These are phyloP conservation scores for Posidonia oceanica DNA, from an alignment of 116 monocot species.

Conservation along the genomic window DNA sequence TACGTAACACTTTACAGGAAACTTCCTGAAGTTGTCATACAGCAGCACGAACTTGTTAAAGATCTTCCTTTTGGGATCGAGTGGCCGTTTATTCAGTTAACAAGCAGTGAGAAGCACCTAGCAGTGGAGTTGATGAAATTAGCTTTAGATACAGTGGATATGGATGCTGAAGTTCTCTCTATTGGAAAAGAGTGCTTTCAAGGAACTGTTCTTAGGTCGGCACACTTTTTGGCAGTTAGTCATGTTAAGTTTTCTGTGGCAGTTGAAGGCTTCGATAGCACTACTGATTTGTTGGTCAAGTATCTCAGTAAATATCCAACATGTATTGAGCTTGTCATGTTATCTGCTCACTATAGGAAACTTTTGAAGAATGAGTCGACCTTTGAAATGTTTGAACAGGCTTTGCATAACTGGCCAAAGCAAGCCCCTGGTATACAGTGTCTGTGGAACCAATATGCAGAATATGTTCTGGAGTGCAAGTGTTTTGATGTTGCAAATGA, in stretches of 20 bases:
- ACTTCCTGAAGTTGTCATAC: conserved; percentile 54
- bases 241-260: conserved; percentile 43
- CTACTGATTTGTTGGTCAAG: conserved; percentile 35
- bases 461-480: conserved; percentile 29
- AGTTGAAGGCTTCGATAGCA: conserved; percentile 30
- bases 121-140: conserved; percentile 35
- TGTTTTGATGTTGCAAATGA: conserved; percentile 28
- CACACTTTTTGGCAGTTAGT: conserved; percentile 53
- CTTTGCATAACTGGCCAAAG: conserved; percentile 46
- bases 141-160: conserved; percentile 22
- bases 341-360: conserved; percentile 33
- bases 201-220: conserved; percentile 13
- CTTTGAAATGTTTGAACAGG: conserved; percentile 45
- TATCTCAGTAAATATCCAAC: conserved; percentile 54
- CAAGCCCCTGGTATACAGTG: conserved; percentile 47
- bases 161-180: conserved; percentile 12
- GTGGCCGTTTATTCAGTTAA: conserved; percentile 44
- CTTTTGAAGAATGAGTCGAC: conserved; percentile 6
- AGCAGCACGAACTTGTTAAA: conserved; percentile 54
- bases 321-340: conserved; percentile 44
- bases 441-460: conserved; percentile 80
- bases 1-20: conserved; percentile 51
- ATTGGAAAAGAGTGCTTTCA: conserved; percentile 9
- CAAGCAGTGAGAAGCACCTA: conserved; percentile 16
- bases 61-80: conserved; percentile 43